A percentile compares a stretch with the other conserved stretches of the same genome.
Evolutionary conservation across 208 protist genomes (phyloP).

Genomic region (Acanthamoeba castellanii): DNA sequence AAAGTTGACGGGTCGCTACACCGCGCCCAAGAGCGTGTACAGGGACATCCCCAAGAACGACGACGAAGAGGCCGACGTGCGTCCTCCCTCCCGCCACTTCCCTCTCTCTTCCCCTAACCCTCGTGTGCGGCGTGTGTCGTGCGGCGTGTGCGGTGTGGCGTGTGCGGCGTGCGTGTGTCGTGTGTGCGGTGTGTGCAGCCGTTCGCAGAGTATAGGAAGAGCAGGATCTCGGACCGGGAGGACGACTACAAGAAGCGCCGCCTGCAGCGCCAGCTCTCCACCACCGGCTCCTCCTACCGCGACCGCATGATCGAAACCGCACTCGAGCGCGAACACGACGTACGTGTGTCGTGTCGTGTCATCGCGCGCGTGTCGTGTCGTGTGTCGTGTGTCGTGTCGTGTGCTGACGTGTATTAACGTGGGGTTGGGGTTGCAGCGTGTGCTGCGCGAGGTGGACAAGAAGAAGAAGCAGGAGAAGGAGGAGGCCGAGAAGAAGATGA

Average conservation of each 20-base stretch:
- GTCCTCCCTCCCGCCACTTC: neutral
- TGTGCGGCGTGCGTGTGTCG: neutral
- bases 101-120: neutral
- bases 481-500: constrained; percentile 60
- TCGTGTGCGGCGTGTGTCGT: no score
- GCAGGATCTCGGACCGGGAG: constrained; percentile 25
- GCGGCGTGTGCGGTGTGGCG: no score
- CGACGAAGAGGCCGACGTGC: constrained; percentile 34
- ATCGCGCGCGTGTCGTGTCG: neutral
- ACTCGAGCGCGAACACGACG: constrained; percentile 68
- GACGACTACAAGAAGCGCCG: constrained; percentile 71
- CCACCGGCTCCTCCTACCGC: constrained; percentile 19
- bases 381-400: neutral
- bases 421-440: constrained; percentile 11
- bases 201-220: constrained; percentile 52
- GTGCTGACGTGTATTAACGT: neutral
- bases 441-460: constrained; percentile 72
- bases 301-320: constrained; percentile 64
- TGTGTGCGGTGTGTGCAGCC: neutral
- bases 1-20: constrained; percentile 61
- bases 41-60: constrained; percentile 64
- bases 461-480: constrained; percentile 75
- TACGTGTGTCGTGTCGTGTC: neutral
- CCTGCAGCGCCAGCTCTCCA: constrained; percentile 45
- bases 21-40: constrained; percentile 63